Evolutionary conservation across 768 basidiomycete genomes (phyloP).

Genomic region (Boletus tomentosulus): DNA sequence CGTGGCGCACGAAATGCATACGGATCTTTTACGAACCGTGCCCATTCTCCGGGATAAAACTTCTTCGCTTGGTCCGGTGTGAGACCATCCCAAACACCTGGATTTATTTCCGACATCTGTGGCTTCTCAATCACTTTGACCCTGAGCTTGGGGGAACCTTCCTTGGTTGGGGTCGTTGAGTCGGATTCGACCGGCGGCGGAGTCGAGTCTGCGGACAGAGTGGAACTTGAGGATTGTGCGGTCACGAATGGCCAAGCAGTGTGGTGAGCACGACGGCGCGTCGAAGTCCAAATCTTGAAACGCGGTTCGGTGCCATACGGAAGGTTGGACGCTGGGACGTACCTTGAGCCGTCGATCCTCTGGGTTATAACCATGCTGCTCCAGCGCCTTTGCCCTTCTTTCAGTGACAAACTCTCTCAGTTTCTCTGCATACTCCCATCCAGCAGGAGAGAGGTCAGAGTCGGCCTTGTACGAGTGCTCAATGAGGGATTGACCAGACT

Average conservation of each 20-base stretch:
- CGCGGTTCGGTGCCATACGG: neutral
- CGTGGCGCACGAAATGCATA: constrained; percentile 89
- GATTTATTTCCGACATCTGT: constrained; percentile 98
- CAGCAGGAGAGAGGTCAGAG: constrained; percentile 90
- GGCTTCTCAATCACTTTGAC: constrained; percentile 92
- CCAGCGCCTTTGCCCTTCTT: constrained; percentile 69
- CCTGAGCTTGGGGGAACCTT: constrained; percentile 31
- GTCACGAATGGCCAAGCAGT: constrained; percentile 92
- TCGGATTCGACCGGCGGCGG: neutral
- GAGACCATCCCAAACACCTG: constrained; percentile 95
- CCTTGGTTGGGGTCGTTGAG: neutral
- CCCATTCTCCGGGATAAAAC: constrained; percentile 93
- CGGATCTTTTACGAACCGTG: constrained; percentile 86
- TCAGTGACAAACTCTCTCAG: constrained; percentile 89
- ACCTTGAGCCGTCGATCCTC: constrained; percentile 64
- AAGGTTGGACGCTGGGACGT: constrained; percentile 23
- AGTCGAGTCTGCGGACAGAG: constrained; percentile 5
- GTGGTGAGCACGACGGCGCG: constrained; percentile 87
- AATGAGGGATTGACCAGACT: constrained; percentile 98
- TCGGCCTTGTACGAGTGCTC: constrained; percentile 99
- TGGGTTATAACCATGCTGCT: constrained; percentile 64
- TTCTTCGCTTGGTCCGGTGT: constrained; percentile 85
- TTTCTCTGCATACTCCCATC: constrained; percentile 91
- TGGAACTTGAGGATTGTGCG: constrained; percentile 17
- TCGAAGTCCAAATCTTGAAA: constrained; percentile 92